A percentile compares a stretch with the other conserved stretches of the same genome.
Conservation (phyloP, 1,139 yeast genomes). For the Kodamaea sp. region DNA sequence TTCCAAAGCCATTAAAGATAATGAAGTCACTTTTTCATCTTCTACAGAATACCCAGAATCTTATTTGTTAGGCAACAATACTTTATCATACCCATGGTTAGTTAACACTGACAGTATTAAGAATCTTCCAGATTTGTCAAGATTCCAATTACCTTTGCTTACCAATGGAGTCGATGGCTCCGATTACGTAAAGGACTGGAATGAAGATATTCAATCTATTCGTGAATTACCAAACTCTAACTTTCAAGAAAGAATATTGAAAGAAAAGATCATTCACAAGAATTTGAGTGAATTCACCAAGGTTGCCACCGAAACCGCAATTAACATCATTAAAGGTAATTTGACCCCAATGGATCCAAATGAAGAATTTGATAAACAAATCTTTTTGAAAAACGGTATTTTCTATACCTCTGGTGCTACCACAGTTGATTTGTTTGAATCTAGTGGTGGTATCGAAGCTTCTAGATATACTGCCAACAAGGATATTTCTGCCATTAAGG, state of each 20-base stretch:
- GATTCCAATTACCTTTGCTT: conserved; percentile 56
- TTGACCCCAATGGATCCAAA: conserved; percentile 75
- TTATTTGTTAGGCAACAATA: conserved; percentile 57
- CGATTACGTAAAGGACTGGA: conserved; percentile 71
- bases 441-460: conserved; percentile 79
- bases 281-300: conserved; percentile 75
- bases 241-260: conserved; percentile 64
- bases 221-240: conserved; percentile 61
- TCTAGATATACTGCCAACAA: conserved; percentile 78
- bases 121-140: conserved; percentile 54
- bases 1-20: conserved; percentile 35
- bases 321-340: conserved; percentile 70
- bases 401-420: conserved; percentile 71
- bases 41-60: conserved; percentile 53
- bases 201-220: conserved; percentile 82
- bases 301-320: conserved; percentile 77
- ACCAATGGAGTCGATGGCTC: conserved; percentile 58
- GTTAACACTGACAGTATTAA: conserved; percentile 31
- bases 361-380: conserved; percentile 57
- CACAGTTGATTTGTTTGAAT: conserved; percentile 61
- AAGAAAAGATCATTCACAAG: conserved; percentile 73
- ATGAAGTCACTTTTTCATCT: conserved; percentile 39
- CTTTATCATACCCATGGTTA: conserved; percentile 76
- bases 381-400: conserved; percentile 76
- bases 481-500: conserved; percentile 71